phyloP scores from a whole-genome alignment of 1,284 basidiomycete genomes.

The Abortiporus biennis region DNA sequence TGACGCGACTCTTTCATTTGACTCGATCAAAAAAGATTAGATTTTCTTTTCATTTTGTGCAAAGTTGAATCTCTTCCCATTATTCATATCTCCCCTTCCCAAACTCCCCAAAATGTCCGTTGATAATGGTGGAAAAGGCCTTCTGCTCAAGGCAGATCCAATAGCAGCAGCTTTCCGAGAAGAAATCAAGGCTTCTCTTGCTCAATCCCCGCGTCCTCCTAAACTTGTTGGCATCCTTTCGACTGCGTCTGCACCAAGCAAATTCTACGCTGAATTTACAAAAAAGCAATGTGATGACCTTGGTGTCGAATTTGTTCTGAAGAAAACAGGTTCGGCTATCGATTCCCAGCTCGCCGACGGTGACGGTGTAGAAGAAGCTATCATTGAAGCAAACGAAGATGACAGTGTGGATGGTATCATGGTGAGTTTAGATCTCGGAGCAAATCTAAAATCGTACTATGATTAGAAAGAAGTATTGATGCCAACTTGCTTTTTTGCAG shows the following conservation, averaged over 20 bases:
- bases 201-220: constrained; percentile 39
- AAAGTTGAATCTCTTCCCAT: too few relatives aligned
- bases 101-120: constrained; percentile 10
- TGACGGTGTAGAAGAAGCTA: constrained; percentile 88
- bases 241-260: constrained; percentile 82
- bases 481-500: constrained; percentile 30
- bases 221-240: constrained; percentile 92
- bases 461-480: constrained; percentile 1
- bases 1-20: too few relatives aligned
- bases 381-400: constrained; percentile 92
- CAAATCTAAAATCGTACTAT: too few relatives aligned
- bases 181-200: constrained; percentile 53
- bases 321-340: constrained; percentile 63
- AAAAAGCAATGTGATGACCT: constrained; percentile 86
- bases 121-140: constrained; percentile 46
- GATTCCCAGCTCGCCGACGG: constrained; percentile 42
- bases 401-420: constrained; percentile 88
- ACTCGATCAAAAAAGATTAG: too few relatives aligned
- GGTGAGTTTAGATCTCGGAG: constrained; percentile 50
- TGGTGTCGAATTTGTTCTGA: constrained; percentile 83
- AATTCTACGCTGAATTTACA: constrained; percentile 92
- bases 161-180: constrained; percentile 64
- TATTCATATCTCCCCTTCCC: too few relatives aligned
- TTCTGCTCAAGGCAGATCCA: constrained; percentile 69
- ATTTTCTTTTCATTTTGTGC: too few relatives aligned